A percentile compares a stretch with the other conserved stretches of the same genome.
Evolutionary conservation across 345 rosid species (phyloP).

Genomic region (Lepidium aucheri): DNA sequence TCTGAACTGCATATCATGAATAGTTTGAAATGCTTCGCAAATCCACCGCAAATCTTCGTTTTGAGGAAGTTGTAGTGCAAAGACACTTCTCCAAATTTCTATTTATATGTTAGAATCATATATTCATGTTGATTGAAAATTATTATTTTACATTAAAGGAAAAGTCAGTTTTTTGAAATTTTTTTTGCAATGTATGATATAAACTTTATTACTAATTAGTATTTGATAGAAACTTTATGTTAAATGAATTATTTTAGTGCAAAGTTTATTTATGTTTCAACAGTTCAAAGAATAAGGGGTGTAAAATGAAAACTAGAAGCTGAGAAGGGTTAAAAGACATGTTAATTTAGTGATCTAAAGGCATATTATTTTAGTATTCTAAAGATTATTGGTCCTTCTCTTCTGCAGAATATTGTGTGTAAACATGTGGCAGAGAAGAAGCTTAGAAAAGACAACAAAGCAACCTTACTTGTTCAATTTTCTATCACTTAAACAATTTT

Average conservation of each 20-base stretch:
- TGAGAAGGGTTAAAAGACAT: neutral
- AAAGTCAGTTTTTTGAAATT: no score
- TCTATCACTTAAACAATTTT: neutral
- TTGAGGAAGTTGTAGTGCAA: no score
- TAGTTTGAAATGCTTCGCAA: no score
- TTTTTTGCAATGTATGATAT: no score
- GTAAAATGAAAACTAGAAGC: neutral
- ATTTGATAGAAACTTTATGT: neutral
- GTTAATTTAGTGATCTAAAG: neutral
- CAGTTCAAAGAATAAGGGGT: neutral
- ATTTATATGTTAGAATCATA: no score
- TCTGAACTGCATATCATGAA: no score
- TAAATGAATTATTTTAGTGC: neutral
- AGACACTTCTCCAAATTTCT: no score
- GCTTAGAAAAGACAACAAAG: neutral
- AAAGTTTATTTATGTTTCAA: neutral
- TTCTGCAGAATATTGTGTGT: neutral
- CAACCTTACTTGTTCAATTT: neutral
- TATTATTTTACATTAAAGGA: no score
- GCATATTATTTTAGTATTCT: neutral
- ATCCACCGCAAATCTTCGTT: no score
- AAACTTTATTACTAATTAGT: neutral
- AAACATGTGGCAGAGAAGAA: conserved; percentile 6
- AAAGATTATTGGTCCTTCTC: neutral
- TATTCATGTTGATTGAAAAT: no score